phyloP scores from a whole-genome alignment of 331 rosid genomes.

The Telfairia occidentalis region DNA sequence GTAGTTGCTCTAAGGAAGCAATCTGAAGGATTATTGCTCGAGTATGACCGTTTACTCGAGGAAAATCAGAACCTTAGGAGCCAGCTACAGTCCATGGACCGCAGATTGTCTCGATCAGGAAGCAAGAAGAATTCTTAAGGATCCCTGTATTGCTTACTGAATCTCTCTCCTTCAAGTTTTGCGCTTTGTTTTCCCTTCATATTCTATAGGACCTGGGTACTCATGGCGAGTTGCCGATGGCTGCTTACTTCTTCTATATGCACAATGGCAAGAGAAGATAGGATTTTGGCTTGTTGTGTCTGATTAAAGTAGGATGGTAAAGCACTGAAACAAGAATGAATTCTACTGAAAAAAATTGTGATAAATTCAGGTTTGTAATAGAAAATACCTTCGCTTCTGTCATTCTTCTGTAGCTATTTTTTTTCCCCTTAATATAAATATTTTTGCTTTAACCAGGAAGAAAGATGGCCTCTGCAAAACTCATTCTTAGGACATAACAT shows the following conservation, averaged over 20 bases:
- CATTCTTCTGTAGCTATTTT: constrained; percentile 2
- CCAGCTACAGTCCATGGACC: constrained; percentile 47
- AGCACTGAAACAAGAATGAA: constrained; percentile 23
- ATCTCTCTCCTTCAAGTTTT: constrained; percentile 1
- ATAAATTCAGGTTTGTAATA: constrained; percentile 20
- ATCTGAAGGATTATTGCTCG: constrained; percentile 93
- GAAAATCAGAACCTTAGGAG: constrained; percentile 72
- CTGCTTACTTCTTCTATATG: constrained; percentile 10
- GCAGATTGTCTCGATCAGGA: constrained; percentile 41
- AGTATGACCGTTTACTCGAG: constrained; percentile 79
- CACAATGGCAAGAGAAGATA: constrained; percentile 12
- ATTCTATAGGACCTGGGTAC: constrained; percentile 19
- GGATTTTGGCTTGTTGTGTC: constrained; percentile 24
- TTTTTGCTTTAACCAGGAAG: constrained; percentile 7
- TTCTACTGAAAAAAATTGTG: constrained; percentile 32
- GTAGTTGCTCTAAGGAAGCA: constrained; percentile 72
- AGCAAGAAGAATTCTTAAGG: constrained; percentile 65
- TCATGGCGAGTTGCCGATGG: constrained; percentile 23
- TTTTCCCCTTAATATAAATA: not conserved
- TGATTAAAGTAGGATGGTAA: constrained; percentile 13
- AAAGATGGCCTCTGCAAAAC: constrained; percentile 1
- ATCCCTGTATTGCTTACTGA: constrained; percentile 7
- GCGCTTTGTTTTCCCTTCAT: not conserved
- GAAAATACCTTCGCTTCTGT: constrained; percentile 12
- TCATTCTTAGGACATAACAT: constrained; percentile 1